These are phyloP conservation scores for Oryza brachyantha DNA, from an alignment of 176 grass and related monocot species.

Conservation along the genomic window DNA sequence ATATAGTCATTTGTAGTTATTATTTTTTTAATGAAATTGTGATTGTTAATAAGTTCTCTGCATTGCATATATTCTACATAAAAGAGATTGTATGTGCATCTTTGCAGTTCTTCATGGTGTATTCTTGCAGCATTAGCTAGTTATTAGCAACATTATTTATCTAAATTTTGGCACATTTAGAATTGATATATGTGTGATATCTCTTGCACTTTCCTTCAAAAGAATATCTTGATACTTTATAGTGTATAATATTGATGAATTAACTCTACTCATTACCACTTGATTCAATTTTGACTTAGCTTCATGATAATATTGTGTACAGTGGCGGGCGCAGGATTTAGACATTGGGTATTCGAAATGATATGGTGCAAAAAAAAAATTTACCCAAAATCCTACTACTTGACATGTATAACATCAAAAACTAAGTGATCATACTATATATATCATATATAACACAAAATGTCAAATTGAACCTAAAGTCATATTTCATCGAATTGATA, in stretches of 20 bases:
- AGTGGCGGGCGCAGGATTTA: too few relatives aligned
- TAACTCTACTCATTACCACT: background rate
- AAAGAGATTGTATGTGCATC: background rate
- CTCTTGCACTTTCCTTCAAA: background rate
- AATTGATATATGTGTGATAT: too few relatives aligned
- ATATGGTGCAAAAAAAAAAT: too few relatives aligned
- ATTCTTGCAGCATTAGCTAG: background rate
- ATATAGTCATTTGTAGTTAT: background rate
- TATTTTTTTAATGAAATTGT: background rate
- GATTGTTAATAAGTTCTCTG: background rate
- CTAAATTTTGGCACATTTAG: too few relatives aligned
- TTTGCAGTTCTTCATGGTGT: background rate
- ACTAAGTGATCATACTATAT: too few relatives aligned
- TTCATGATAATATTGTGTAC: background rate
- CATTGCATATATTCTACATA: background rate
- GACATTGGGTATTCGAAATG: too few relatives aligned
- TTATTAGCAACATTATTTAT: background rate
- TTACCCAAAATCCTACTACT: too few relatives aligned
- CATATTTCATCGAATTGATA: too few relatives aligned
- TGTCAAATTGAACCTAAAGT: too few relatives aligned
- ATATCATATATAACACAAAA: too few relatives aligned
- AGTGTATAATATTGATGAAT: background rate
- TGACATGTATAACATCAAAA: too few relatives aligned
- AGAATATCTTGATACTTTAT: background rate
- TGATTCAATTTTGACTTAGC: background rate